These are phyloP conservation scores for Metarhizium anisopliae DNA, from an alignment of 2,329 filamentous ascomycete species.

Conservation along the genomic window DNA sequence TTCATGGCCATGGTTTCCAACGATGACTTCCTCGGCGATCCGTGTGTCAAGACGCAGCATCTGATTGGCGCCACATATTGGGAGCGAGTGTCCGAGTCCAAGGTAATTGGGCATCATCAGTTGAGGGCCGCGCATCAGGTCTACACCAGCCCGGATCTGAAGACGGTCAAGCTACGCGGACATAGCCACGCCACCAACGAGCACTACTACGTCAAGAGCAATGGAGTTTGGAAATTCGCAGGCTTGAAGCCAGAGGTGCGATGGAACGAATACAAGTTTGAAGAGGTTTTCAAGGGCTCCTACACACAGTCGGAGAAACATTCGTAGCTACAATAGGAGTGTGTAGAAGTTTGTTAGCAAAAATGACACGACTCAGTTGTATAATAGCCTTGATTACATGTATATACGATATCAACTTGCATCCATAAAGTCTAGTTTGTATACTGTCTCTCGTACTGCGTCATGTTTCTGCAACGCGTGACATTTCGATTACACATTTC, in stretches of 20 bases:
- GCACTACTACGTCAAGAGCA: constrained; percentile 40
- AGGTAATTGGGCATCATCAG: constrained; percentile 46
- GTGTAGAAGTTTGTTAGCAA: not conserved
- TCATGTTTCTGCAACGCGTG: too few relatives aligned
- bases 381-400: too few relatives aligned
- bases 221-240: constrained; percentile 50
- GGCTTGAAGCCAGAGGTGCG: constrained; percentile 43
- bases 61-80: constrained; percentile 44
- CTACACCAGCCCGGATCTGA: constrained; percentile 38
- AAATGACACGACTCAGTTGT: not conserved
- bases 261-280: constrained; percentile 47
- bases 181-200: constrained; percentile 44
- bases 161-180: constrained; percentile 47
- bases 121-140: constrained; percentile 48
- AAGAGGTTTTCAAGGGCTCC: constrained; percentile 18
- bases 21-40: constrained; percentile 43
- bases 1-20: constrained; percentile 44
- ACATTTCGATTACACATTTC: too few relatives aligned
- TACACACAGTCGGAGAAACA: not conserved
- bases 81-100: constrained; percentile 27
- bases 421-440: too few relatives aligned
- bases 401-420: too few relatives aligned
- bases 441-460: too few relatives aligned
- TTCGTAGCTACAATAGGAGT: not conserved
- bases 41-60: constrained; percentile 46